phyloP scores from a whole-genome alignment of 1,284 basidiomycete species.

The Rhodotorula sp. region DNA sequence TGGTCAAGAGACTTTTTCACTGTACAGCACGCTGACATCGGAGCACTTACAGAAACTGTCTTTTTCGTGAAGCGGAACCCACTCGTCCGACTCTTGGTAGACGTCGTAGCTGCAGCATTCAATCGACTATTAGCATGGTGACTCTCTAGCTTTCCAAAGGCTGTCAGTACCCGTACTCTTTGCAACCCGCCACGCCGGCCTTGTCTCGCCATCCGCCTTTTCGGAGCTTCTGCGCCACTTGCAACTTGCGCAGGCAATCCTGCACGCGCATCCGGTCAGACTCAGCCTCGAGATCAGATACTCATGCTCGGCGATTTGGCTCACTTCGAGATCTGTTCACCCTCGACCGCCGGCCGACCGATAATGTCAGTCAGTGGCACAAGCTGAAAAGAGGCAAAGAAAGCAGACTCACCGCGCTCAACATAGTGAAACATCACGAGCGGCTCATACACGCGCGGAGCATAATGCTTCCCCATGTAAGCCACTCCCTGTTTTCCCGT shows the following conservation, averaged over 20 bases:
- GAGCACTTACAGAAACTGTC: background rate
- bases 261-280: background rate
- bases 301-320: background rate
- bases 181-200: conserved; percentile 15
- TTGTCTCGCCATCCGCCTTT: conserved; percentile 17
- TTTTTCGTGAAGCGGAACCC: background rate
- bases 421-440: conserved; percentile 18
- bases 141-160: no score
- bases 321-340: conserved; percentile 5
- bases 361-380: no score
- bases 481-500: background rate
- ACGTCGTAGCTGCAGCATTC: background rate
- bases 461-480: conserved; percentile 1
- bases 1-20: background rate
- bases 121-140: background rate
- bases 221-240: conserved; percentile 1
- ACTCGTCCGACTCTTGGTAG: background rate
- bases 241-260: conserved; percentile 15
- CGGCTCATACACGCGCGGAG: conserved; percentile 8
- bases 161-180: background rate
- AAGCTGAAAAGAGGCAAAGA: no score
- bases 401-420: conserved; percentile 10
- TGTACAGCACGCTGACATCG: background rate
- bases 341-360: background rate
- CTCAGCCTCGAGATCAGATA: background rate